A percentile compares a stretch with the other conserved stretches of the same genome.
Conservation (phyloP, 345 rosid species). For the Melaleuca alternifolia region DNA sequence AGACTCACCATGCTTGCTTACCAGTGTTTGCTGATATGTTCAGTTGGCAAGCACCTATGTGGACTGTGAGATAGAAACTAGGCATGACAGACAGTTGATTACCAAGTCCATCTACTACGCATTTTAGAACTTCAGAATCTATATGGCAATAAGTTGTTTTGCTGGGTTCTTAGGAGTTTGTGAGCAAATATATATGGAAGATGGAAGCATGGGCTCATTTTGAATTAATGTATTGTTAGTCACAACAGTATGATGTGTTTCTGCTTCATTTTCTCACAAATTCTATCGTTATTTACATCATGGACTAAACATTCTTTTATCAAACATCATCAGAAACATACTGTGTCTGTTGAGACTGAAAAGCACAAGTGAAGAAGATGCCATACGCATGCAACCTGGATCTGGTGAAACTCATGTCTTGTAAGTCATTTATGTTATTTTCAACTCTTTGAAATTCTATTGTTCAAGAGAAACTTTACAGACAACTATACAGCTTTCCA, state of each 20-base stretch:
- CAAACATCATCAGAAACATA: slow-evolving; percentile 41
- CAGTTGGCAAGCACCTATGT: neutral
- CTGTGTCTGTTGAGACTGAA: slow-evolving; percentile 68
- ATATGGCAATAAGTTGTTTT: neutral
- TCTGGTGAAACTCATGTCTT: slow-evolving; percentile 92
- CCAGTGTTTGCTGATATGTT: neutral
- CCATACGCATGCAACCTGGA: slow-evolving; percentile 78
- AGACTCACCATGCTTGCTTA: neutral
- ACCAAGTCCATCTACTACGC: neutral
- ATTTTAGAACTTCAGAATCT: neutral
- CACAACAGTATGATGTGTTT: neutral
- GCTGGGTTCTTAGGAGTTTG: neutral
- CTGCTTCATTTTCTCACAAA: neutral
- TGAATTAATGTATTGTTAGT: neutral
- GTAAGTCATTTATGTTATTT: slow-evolving; percentile 36
- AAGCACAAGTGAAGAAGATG: slow-evolving; percentile 75
- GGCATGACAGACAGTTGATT: neutral
- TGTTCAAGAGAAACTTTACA: slow-evolving; percentile 1
- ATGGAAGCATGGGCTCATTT: neutral
- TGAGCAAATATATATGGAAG: neutral
- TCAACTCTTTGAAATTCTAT: slow-evolving; percentile 1
- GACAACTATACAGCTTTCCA: slow-evolving; percentile 69
- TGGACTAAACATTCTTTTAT: neutral
- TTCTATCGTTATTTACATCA: neutral
- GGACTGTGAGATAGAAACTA: neutral